phyloP scores from a whole-genome alignment of 2,329 filamentous ascomycete species.

The Scorias spongiosa region DNA sequence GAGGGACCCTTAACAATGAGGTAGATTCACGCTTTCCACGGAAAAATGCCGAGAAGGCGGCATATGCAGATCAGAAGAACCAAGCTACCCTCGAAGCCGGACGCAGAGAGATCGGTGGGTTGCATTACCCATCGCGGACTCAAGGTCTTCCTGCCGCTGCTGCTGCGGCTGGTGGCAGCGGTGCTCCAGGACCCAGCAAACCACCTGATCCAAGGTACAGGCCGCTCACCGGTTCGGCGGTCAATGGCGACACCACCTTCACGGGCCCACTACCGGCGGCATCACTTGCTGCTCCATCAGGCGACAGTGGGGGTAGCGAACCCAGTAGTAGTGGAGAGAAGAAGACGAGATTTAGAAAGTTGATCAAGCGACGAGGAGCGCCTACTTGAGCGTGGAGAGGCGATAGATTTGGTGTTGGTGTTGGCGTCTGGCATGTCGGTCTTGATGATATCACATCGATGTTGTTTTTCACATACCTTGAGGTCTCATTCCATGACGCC shows the following conservation, averaged over 20 bases:
- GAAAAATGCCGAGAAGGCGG: constrained; percentile 14
- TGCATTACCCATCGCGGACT: background rate
- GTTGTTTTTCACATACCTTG: no score
- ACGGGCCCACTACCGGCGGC: constrained; percentile 2
- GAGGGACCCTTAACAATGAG: constrained; percentile 18
- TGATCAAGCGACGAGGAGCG: constrained; percentile 2
- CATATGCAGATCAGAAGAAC: constrained; percentile 15
- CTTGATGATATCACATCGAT: no score
- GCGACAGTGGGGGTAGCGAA: background rate
- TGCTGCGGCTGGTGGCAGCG: background rate
- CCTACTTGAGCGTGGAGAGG: no score
- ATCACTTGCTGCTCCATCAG: background rate
- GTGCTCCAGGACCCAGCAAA: background rate
- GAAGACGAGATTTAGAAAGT: constrained; percentile 2
- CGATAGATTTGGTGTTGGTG: no score
- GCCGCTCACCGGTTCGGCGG: background rate
- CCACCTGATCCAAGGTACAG: background rate
- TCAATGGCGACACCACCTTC: background rate
- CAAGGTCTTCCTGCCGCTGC: background rate
- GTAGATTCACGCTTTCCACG: constrained; percentile 14
- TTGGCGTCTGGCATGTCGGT: no score
- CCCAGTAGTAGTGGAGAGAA: constrained; percentile 1
- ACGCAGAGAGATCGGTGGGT: constrained; percentile 10
- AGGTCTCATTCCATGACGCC: no score
- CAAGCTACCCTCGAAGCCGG: constrained; percentile 12